Evolutionary conservation across 2,329 filamentous ascomycete genomes (phyloP), one percentile per base, ranked within the genome.

Genomic region (Chaetomium sp.): DNA sequence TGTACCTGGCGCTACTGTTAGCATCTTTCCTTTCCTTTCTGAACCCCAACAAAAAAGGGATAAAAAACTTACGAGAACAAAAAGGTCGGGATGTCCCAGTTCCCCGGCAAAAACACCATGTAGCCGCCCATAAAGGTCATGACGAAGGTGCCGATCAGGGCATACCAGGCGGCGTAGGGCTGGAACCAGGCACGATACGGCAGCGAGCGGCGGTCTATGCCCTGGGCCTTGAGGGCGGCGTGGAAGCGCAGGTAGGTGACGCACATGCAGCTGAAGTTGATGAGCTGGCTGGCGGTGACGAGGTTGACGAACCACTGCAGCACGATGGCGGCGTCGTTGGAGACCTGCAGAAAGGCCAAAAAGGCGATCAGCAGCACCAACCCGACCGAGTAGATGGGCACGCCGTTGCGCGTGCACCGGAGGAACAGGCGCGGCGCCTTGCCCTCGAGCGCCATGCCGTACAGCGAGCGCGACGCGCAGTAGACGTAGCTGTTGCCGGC

Each of bases 111-210:
- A 51, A 75, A 75, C 67, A 87, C 85, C 25, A 80, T 76, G 65
- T 85, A 80, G 63, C 85, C 86, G 19, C 85, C 84, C 53, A 86
- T 82, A 62, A 86, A 85, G 27, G 87, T 67, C 58, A 85, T 80
- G 51, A 85, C 76, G 6, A 82, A 68, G 21, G 75, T 74, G 19
- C 83, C 79, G 5, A 78, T 61, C 0, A 87, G 74, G 0, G 78
- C 80, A 47, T 83, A 77, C 71, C 80, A 86, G 0, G 83, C 78
- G 9, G 78, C 77, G 67, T 80, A 87, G 0, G 86, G 85, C 63
- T 83, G 80, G 31, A 82, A 72, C 13, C 79, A 78, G 0, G 81
- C 81, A 42, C 76, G 75, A 71, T 85, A 87, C 29, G 83, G 81
- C 16, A 86, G 76, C 1, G 54, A 63, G 1, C 75, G 70, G 12